A percentile compares a stretch with the other conserved stretches of the same genome.
These are phyloP conservation scores for Cyanidioschyzon merolae DNA, from an alignment of 23 red algal species.

Conservation along the genomic window DNA sequence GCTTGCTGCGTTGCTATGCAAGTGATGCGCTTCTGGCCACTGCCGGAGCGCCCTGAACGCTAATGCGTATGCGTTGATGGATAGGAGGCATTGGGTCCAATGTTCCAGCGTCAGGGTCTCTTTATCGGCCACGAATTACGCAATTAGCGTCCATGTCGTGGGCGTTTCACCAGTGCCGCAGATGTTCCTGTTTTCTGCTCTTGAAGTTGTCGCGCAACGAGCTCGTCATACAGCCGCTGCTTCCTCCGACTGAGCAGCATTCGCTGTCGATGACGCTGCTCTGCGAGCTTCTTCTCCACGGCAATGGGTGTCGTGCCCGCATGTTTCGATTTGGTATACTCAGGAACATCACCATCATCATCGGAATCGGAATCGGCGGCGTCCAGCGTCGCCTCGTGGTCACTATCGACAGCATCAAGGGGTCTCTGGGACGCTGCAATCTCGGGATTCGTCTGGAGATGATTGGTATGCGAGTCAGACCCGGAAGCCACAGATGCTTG, in stretches of 20 bases:
- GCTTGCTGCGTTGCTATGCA: too few species aligned
- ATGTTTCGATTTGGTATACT: too few species aligned
- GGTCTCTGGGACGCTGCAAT: background rate
- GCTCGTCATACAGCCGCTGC: background rate
- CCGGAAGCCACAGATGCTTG: too few species aligned
- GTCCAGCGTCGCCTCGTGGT: conserved; percentile 1
- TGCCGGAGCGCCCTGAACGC: too few species aligned
- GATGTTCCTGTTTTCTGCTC: background rate
- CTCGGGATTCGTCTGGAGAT: background rate
- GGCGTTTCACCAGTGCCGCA: background rate
- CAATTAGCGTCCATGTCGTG: too few species aligned
- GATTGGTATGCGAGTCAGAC: background rate
- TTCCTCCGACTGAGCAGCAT: conserved; percentile 12
- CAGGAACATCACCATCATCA: conserved; percentile 31
- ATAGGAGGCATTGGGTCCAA: too few species aligned
- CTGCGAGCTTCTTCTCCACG: background rate
- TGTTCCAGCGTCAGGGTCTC: too few species aligned
- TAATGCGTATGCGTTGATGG: too few species aligned
- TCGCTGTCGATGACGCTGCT: background rate
- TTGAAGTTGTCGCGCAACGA: background rate
- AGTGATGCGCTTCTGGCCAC: too few species aligned
- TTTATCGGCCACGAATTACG: too few species aligned
- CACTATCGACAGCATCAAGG: background rate
- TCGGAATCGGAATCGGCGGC: conserved; percentile 15
- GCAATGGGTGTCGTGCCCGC: background rate